Base-by-base conservation (phyloP, 2,329 filamentous ascomycete genomes). In the Alternaria angustiovoidea region DNA sequence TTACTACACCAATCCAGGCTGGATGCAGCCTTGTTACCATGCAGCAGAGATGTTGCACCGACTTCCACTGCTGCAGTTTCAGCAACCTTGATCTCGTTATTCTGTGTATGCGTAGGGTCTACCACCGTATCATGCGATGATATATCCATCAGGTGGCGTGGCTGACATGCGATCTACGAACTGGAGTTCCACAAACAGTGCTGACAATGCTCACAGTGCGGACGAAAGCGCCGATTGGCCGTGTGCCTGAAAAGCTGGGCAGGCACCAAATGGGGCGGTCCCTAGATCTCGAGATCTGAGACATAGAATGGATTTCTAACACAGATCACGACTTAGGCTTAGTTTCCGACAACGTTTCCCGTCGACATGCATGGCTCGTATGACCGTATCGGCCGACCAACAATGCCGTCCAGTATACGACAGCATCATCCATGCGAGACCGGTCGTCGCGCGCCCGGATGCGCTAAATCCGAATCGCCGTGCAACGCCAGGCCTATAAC, bases 201-300 rank as follows among this genome's bases (percentile, higher is more conserved):
- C 41, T 49, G n/a, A 30, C 38, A 46, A 26, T 26, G 24, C 24
- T 26, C 24, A 26, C 24, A 26, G 44, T 48, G 28, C 42, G 32
- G 59, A 32, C n/a, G 39, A 42, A n/a, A 4, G 30, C 30, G 52
- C 60, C 54, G 57, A 65, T 65, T 65, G 63, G 63, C 34, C 42
- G 63, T 36, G 62, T 63, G 44, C 63, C 61, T 63, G 63, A 51
- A 41, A 32, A 39, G 32, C 26, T 48, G 14, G 39, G 41, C 18
- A 47, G 20, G 32, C 22, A 38, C 20, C 22, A 30, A 9, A 32
- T 34, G 49, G 39, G 49, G 32, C 47, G 44, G 26, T 38, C 20
- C 16, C 30, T 20, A 20, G 34, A 48, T 22, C 14, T 41, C n/a
- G 43, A 32, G 44, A 60, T 57, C 43, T 57, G 46, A 57, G 59